phyloP scores from a whole-genome alignment of 352 stramenopile species.

The Phytophthora aleatoria region DNA sequence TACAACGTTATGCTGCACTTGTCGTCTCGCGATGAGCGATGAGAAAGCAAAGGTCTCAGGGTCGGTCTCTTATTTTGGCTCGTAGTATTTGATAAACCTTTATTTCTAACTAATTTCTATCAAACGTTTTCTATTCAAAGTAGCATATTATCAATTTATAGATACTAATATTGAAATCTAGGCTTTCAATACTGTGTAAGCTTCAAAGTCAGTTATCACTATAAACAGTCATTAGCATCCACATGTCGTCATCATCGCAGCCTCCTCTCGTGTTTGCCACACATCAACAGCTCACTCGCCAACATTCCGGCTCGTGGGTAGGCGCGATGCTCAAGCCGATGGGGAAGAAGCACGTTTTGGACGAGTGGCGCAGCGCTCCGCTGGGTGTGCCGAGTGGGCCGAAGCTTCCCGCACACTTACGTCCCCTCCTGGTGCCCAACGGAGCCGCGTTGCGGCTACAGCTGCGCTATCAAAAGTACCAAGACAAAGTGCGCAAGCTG shows the following conservation, averaged over 20 bases:
- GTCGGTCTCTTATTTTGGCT: too few relatives aligned
- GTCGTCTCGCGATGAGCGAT: too few relatives aligned
- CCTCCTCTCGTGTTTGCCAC: background rate
- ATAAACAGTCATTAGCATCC: background rate
- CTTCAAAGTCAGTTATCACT: background rate
- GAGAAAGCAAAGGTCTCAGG: background rate
- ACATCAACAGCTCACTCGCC: conserved; percentile 13
- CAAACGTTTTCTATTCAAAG: too few relatives aligned
- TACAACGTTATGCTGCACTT: too few relatives aligned
- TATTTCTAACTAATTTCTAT: too few relatives aligned
- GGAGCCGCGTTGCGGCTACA: conserved; percentile 66
- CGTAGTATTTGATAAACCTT: too few relatives aligned
- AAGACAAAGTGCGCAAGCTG: conserved; percentile 63
- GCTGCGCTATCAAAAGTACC: conserved; percentile 75
- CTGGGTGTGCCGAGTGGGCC: conserved; percentile 22
- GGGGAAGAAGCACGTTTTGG: conserved; percentile 44
- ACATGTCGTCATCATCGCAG: background rate
- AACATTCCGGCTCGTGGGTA: conserved; percentile 8
- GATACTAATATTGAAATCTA: background rate
- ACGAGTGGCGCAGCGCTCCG: conserved; percentile 32
- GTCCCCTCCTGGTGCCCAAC: conserved; percentile 47
- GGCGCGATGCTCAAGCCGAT: conserved; percentile 50
- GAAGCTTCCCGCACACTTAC: conserved; percentile 29
- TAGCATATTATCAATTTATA: background rate
- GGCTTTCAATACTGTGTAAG: too few relatives aligned